phyloP scores from a whole-genome alignment of 148 eudicot genomes.

The Heliosperma pusillum region DNA sequence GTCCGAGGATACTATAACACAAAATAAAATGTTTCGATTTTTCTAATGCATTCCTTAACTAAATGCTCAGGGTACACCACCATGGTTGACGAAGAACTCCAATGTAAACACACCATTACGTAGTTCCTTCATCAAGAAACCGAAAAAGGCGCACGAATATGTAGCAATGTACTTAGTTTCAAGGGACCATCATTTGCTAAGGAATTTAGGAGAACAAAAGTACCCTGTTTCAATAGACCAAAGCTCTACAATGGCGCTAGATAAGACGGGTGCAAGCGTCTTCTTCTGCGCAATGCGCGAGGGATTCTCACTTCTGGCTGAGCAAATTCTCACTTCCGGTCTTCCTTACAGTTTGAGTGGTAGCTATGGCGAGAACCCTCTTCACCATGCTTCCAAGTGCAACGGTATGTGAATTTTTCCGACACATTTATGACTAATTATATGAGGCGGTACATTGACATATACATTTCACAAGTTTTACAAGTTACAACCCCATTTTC shows the following conservation, averaged over 20 bases:
- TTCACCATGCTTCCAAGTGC: conserved; percentile 15
- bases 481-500: conserved; percentile 55
- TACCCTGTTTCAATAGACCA: background rate
- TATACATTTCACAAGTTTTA: background rate
- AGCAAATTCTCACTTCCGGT: background rate
- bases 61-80: background rate
- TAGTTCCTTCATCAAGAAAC: background rate
- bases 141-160: background rate
- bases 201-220: background rate
- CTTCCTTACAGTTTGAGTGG: conserved; percentile 6
- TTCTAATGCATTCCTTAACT: no score
- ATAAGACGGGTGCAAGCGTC: conserved; percentile 6
- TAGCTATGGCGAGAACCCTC: conserved; percentile 10
- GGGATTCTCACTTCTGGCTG: conserved; percentile 9
- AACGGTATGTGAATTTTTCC: background rate
- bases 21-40: no score
- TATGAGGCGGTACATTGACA: no score
- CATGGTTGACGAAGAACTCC: conserved; percentile 5
- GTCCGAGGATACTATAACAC: no score
- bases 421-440: no score
- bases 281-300: conserved; percentile 11
- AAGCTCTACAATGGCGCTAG: conserved; percentile 4
- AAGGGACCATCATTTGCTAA: conserved; percentile 2
- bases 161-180: conserved; percentile 15
- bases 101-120: conserved; percentile 6